Base-by-base conservation (phyloP, 345 rosid genomes). In the Gynandropsis gynandra region DNA sequence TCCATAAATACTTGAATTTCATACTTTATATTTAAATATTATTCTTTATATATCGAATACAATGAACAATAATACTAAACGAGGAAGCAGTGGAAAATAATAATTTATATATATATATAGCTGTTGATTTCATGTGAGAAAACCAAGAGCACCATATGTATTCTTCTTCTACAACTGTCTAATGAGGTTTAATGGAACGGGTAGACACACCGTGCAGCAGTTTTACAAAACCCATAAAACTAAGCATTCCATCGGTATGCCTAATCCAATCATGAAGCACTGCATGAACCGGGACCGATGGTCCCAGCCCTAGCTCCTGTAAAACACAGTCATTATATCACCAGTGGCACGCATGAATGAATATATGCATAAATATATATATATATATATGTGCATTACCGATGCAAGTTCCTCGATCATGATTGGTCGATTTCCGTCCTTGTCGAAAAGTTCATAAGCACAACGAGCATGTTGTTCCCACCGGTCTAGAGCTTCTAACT, bases 241-340 rank as follows among this genome's bases (percentile, higher is more conserved):
- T 92, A 9, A 92, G 79, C 69, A 87, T 85, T 60, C 98, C 96
- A 58, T 92, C 96, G 0, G 64, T 55, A 57, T 85, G 95, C 64
- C 95, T 74, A 39, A 87, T 69, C 96, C 98, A 90, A 54, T 90
- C 98, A 32, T 76, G 74, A 40, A 92, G 82, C 70, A 92, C 89
- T 0, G 82, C 76, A 29, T 87, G 95, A 51, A 90, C 83, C 0
- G 98, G 83, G 35, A 87, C 64, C 0, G 95, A 72, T 31, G 96
- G 95, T 36, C 84, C 87, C 42, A 92, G 87, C 4, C 98, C 98
- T 59, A 92, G 95, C 66, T 92, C 98, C 96, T 90, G 84, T 47
- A 42, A 42, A 33, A 14, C 56, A 60, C 0, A 52, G 41, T 13
- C 1, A 8, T 13, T 4, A 10, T 2, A 8, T 4, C 3, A 37